phyloP scores from a whole-genome alignment of 202 grass and related monocot species.

The Carex sylvatica region DNA sequence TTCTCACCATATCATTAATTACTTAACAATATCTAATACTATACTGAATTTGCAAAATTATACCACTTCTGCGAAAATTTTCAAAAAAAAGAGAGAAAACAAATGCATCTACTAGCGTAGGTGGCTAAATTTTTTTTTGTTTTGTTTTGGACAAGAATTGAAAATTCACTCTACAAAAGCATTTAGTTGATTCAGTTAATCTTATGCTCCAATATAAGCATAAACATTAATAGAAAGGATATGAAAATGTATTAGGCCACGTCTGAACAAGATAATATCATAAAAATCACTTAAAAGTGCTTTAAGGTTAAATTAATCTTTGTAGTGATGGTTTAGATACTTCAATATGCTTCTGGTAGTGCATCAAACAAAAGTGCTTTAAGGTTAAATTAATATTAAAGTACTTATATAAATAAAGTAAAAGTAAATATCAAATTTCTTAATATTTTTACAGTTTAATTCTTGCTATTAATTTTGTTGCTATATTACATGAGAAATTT shows the following conservation, averaged over 20 bases:
- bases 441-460: too few species aligned
- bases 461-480: too few species aligned
- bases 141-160: not conserved
- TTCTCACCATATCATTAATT: not conserved
- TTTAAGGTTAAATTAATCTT: not conserved
- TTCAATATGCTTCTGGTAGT: not conserved
- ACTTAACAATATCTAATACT: not conserved
- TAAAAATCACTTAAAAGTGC: not conserved
- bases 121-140: not conserved
- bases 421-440: not conserved
- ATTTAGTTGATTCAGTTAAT: not conserved
- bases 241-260: not conserved
- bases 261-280: not conserved
- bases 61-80: not conserved
- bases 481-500: too few species aligned
- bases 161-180: not conserved
- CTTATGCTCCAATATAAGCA: not conserved
- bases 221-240: not conserved
- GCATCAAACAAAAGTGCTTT: not conserved
- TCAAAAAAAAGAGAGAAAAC: too few species aligned
- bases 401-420: not conserved
- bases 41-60: not conserved
- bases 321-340: not conserved
- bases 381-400: not conserved
- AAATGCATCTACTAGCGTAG: not conserved